Evolutionary conservation across 345 rosid species (phyloP).

Genomic region (Eucalyptus melliodora): DNA sequence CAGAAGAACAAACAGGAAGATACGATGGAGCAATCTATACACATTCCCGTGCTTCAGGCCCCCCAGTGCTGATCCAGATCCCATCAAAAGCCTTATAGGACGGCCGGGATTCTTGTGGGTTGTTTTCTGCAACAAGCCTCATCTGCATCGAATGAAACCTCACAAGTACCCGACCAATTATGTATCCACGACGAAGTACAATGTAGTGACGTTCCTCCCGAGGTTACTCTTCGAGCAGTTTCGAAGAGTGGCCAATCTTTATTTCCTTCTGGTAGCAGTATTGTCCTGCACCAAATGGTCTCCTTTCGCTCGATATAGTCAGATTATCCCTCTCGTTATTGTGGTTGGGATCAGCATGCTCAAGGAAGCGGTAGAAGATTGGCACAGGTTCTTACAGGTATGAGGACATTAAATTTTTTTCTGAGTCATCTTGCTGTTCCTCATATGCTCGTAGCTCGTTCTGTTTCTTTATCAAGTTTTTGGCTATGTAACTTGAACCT

Average conservation of each 20-base stretch:
- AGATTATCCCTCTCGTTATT: constrained; percentile 49
- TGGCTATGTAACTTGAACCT: background rate
- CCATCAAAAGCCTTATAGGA: constrained; percentile 9
- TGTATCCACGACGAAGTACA: constrained; percentile 57
- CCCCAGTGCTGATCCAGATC: background rate
- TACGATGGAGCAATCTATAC: constrained; percentile 36
- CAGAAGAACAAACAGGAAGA: constrained; percentile 8
- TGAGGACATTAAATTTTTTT: background rate
- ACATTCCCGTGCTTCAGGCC: constrained; percentile 27
- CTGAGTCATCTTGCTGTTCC: background rate
- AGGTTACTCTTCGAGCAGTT: constrained; percentile 70
- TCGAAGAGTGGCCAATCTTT: constrained; percentile 67
- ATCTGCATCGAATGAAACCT: constrained; percentile 23
- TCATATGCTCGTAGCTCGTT: background rate
- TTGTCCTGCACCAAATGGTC: constrained; percentile 27
- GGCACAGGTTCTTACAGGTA: constrained; percentile 41
- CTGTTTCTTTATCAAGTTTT: background rate
- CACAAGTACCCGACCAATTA: constrained; percentile 33
- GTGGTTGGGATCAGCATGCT: constrained; percentile 67
- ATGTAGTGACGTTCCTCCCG: constrained; percentile 46
- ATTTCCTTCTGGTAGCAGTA: constrained; percentile 47
- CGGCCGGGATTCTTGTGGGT: constrained; percentile 26
- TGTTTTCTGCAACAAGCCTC: constrained; percentile 51
- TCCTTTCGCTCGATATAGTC: constrained; percentile 30
- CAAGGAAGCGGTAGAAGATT: constrained; percentile 70